These are phyloP conservation scores for Leccinum imitatum DNA, from an alignment of 768 basidiomycete genomes.

Conservation along the genomic window DNA sequence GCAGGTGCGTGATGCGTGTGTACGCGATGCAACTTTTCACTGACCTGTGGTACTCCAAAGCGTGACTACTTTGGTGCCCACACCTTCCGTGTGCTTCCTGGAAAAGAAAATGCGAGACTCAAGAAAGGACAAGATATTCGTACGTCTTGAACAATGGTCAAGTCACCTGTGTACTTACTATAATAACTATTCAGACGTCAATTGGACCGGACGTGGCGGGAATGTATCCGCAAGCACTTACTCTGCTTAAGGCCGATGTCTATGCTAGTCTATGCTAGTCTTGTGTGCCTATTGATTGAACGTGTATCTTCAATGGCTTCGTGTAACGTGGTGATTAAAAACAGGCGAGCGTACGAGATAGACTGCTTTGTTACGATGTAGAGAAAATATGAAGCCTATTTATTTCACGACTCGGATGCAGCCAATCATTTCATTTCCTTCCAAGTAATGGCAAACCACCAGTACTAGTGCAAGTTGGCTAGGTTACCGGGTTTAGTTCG, in stretches of 20 bases:
- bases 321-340: slow-evolving; percentile 15
- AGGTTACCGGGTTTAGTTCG: neutral
- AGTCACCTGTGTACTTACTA: slow-evolving; percentile 2
- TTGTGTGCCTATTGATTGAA: slow-evolving; percentile 20
- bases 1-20: slow-evolving; percentile 51
- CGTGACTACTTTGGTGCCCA: slow-evolving; percentile 99
- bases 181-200: slow-evolving; percentile 62
- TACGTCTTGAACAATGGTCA: slow-evolving; percentile 42
- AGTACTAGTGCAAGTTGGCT: neutral
- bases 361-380: slow-evolving; percentile 14
- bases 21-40: neutral
- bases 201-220: slow-evolving; percentile 98
- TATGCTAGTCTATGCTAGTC: neutral
- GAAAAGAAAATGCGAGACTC: slow-evolving; percentile 85
- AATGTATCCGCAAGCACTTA: slow-evolving; percentile 91
- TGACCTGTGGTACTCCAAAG: slow-evolving; percentile 35
- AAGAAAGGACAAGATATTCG: slow-evolving; percentile 84
- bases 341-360: slow-evolving; percentile 15
- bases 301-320: neutral
- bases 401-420: neutral
- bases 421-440: neutral
- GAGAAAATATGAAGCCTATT: slow-evolving; percentile 12
- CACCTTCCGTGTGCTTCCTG: slow-evolving; percentile 93
- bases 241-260: slow-evolving; percentile 46
- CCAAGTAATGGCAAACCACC: neutral